A percentile compares a stretch with the other conserved stretches of the same genome.
These are phyloP conservation scores for Paracamarosporium sp. DNA, from an alignment of 2,329 filamentous ascomycete genomes.

Conservation along the genomic window DNA sequence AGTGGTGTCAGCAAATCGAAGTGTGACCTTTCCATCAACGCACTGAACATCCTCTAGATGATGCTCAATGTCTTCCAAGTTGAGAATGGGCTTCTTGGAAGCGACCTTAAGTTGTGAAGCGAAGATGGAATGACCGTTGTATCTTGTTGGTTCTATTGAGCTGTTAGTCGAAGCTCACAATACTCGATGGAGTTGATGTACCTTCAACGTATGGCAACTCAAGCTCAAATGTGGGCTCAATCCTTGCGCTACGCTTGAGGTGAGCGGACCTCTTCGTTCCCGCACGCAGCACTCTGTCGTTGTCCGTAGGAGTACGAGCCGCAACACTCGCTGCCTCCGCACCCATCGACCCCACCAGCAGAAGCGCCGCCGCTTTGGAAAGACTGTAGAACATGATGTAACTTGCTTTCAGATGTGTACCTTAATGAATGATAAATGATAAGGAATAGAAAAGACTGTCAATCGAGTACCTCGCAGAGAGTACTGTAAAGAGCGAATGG, in stretches of 20 bases:
- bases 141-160: conserved; percentile 27
- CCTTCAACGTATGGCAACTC: conserved; percentile 44
- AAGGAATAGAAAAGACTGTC: conserved; percentile 1
- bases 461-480: conserved; percentile 8
- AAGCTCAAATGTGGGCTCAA: conserved; percentile 32
- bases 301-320: conserved; percentile 2
- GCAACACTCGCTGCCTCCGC: conserved; percentile 14
- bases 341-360: conserved; percentile 22
- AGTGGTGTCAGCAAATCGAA: conserved; percentile 35
- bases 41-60: conserved; percentile 40
- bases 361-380: conserved; percentile 19
- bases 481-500: conserved; percentile 5
- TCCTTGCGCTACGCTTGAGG: conserved; percentile 30
- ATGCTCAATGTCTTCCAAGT: conserved; percentile 47
- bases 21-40: conserved; percentile 27
- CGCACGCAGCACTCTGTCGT: conserved; percentile 37
- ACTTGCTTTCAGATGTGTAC: neutral
- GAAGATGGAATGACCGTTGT: conserved; percentile 34
- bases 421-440: neutral
- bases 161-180: conserved; percentile 8
- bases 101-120: conserved; percentile 41
- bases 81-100: conserved; percentile 40
- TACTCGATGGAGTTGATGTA: conserved; percentile 13
- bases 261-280: conserved; percentile 37
- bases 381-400: conserved; percentile 8